Evolutionary conservation across 495 filamentous ascomycete species (phyloP), one percentile per base, ranked within the genome.

Genomic region (Penicillium silybi): DNA sequence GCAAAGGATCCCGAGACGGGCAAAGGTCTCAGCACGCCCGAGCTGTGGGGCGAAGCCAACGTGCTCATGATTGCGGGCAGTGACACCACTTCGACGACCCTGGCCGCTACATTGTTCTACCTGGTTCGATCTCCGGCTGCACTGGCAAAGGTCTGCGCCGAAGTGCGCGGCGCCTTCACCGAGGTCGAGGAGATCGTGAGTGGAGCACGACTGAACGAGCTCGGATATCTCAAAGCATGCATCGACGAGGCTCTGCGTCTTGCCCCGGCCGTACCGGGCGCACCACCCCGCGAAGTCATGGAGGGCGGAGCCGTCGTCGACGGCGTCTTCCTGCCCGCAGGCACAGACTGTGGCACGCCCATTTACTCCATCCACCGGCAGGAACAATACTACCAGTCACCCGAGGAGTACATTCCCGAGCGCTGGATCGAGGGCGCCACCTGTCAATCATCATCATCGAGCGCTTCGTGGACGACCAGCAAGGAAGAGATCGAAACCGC

Each of bases 41-140:
- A 91, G 55, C 74, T 89, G 3, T 87, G 83, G 83, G 81, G 79
- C 27, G 86, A 89, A 63, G 81, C 82, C 4, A 86, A 87, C 61
- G 68, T 90, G 0, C 74, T 89, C 3, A 74, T 76, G 66, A 69
- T 74, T 50, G 74, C 71, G 19, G 83, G 82, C 18, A 80, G 76
- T 19, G 84, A 86, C 52, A 85, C 81, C 0, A 82, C 77, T 16
- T 74, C 79, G 0, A 81, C 77, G 3, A 79, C 82, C 7, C 63
- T 87, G 38, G 67, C 81, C 1, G 79, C 79, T 8, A 71, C 76
- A 0, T 64, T 89, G 37, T 87, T 83, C 75, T 86, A 88, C 62
- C 78, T 89, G 25, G 63, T 75, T 18, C 77, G 75, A 17, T 77
- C 80, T 46, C 69, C 75, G 1, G 27, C 46, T 0, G 70, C 69